A percentile compares a stretch with the other conserved stretches of the same genome.
Conservation (phyloP, 2,329 filamentous ascomycete species). For the Microascus cirrosus region DNA sequence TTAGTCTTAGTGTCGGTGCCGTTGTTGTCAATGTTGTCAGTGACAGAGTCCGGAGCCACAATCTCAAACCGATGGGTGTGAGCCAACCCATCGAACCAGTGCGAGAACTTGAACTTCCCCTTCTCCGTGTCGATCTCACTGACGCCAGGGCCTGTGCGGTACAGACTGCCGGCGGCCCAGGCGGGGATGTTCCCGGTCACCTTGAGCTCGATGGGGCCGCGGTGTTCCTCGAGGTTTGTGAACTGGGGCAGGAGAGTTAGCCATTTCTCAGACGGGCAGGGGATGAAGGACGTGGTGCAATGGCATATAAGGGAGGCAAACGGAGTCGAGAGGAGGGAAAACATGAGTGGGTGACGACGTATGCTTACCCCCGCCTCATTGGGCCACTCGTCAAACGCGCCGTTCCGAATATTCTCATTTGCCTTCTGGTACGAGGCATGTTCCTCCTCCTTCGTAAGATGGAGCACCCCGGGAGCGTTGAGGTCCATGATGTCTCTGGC, state of each 20-base stretch:
- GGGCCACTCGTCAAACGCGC: constrained; percentile 31
- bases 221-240: constrained; percentile 54
- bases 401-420: constrained; percentile 4
- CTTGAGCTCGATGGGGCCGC: constrained; percentile 49
- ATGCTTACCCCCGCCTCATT: constrained; percentile 32
- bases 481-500: background rate
- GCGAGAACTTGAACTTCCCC: constrained; percentile 48
- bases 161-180: constrained; percentile 62
- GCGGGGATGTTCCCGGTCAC: constrained; percentile 57
- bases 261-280: background rate
- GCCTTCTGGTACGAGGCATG: background rate
- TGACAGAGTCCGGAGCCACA: too few relatives aligned
- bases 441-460: background rate
- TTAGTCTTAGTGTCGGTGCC: too few relatives aligned
- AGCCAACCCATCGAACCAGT: constrained; percentile 76
- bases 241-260: constrained; percentile 42
- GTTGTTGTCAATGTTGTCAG: background rate
- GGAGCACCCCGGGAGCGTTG: constrained; percentile 4
- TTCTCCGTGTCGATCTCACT: constrained; percentile 48
- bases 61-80: constrained; percentile 21
- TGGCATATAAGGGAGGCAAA: background rate
- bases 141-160: constrained; percentile 62
- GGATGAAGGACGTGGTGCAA: background rate
- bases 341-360: background rate
- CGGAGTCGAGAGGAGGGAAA: background rate